Conservation (phyloP, 768 basidiomycete genomes). For the Tulasnella calospora region DNA sequence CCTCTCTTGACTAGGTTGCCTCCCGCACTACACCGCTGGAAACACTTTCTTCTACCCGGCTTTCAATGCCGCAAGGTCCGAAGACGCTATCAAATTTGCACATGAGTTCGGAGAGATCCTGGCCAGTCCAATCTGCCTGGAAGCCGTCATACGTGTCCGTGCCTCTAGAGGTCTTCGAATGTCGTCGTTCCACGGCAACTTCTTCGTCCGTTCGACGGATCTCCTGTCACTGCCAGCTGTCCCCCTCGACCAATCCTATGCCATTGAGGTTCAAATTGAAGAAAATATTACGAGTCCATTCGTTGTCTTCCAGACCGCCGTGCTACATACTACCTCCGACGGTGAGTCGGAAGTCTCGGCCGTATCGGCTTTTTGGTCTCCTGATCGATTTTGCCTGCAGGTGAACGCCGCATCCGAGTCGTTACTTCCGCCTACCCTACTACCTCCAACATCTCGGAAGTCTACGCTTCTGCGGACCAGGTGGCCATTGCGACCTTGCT, state of each 20-base stretch:
- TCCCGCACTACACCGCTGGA: slow-evolving; percentile 96
- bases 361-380: background rate
- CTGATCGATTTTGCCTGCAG: slow-evolving; percentile 33
- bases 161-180: slow-evolving; percentile 94
- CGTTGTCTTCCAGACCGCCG: slow-evolving; percentile 90
- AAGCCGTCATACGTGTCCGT: slow-evolving; percentile 96
- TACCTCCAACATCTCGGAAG: slow-evolving; percentile 78
- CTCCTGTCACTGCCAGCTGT: slow-evolving; percentile 93
- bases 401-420: slow-evolving; percentile 86
- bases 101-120: slow-evolving; percentile 93
- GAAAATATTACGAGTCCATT: slow-evolving; percentile 86
- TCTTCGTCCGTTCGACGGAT: slow-evolving; percentile 96
- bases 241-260: slow-evolving; percentile 93
- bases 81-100: slow-evolving; percentile 97
- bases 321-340: slow-evolving; percentile 89
- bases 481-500: slow-evolving; percentile 77
- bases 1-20: slow-evolving; percentile 52
- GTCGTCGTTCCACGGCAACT: slow-evolving; percentile 98
- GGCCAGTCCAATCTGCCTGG: slow-evolving; percentile 90
- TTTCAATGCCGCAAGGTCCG: slow-evolving; percentile 89
- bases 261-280: slow-evolving; percentile 92
- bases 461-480: slow-evolving; percentile 88
- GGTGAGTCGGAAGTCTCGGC: slow-evolving; percentile 42
- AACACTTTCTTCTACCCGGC: slow-evolving; percentile 98
- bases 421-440: slow-evolving; percentile 83